These are phyloP conservation scores for Bipolaris zeicola DNA, from an alignment of 2,329 filamentous ascomycete genomes.

Conservation along the genomic window DNA sequence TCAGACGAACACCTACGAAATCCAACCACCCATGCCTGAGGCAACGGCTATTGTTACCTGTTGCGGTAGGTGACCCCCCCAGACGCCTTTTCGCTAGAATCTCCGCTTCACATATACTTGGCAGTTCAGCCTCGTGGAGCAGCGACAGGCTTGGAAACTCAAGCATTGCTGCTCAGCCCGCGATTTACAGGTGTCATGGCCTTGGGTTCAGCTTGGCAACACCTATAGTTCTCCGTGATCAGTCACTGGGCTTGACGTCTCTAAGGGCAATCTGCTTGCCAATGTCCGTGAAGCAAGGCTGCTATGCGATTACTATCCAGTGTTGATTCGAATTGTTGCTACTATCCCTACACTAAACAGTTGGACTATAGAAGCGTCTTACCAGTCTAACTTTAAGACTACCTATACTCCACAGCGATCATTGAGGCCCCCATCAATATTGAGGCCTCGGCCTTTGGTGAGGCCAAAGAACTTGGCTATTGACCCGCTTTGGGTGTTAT, in stretches of 20 bases:
- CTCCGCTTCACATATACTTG: conserved; percentile 14
- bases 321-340: too few relatives aligned
- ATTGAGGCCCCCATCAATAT: conserved; percentile 7
- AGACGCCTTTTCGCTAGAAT: conserved; percentile 8
- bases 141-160: conserved; percentile 21
- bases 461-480: conserved; percentile 24
- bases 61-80: conserved; percentile 16
- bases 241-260: not conserved
- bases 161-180: conserved; percentile 19
- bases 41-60: conserved; percentile 19
- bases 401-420: conserved; percentile 2
- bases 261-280: not conserved
- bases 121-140: conserved; percentile 11
- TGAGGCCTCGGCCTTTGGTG: conserved; percentile 8
- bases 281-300: not conserved
- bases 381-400: not conserved
- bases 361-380: not conserved
- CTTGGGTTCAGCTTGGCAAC: conserved; percentile 14
- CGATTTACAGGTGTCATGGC: conserved; percentile 14
- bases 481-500: conserved; percentile 21
- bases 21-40: conserved; percentile 21
- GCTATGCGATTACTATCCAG: not conserved
- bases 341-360: too few relatives aligned
- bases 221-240: not conserved
- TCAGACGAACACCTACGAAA: conserved; percentile 32